Conservation (phyloP, 345 rosid species). For the Adansonia digitata region DNA sequence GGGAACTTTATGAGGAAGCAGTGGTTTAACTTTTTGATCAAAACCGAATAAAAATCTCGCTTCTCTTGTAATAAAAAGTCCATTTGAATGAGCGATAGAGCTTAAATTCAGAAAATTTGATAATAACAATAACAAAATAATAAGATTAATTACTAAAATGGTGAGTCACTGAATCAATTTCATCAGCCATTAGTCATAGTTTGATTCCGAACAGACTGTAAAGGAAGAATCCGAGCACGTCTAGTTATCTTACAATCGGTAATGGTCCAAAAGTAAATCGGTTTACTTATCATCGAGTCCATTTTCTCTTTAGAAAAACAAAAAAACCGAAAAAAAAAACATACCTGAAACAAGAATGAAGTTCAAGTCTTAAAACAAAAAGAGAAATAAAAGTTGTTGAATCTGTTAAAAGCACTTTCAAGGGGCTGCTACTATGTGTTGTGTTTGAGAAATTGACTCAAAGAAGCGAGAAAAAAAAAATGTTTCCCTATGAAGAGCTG, state of each 20-base stretch:
- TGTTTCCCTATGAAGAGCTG: background rate
- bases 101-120: no score
- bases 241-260: constrained; percentile 31
- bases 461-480: constrained; percentile 26
- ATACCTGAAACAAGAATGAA: constrained; percentile 28
- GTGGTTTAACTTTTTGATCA: constrained; percentile 47
- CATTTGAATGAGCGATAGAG: no score
- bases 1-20: constrained; percentile 42
- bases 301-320: no score
- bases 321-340: no score
- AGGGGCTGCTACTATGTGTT: background rate
- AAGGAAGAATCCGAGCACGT: constrained; percentile 29
- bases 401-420: background rate
- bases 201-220: constrained; percentile 43
- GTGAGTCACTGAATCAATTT: constrained; percentile 37
- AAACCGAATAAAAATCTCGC: constrained; percentile 47
- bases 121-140: no score
- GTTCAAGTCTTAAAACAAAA: no score
- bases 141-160: no score
- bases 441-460: constrained; percentile 25
- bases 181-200: constrained; percentile 44
- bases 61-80: constrained; percentile 37
- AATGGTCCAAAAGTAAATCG: constrained; percentile 28
- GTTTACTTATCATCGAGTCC: constrained; percentile 39
- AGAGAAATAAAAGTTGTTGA: background rate